Evolutionary conservation across 108 stramenopile species (phyloP).

Genomic region (Cyclotella sp.): DNA sequence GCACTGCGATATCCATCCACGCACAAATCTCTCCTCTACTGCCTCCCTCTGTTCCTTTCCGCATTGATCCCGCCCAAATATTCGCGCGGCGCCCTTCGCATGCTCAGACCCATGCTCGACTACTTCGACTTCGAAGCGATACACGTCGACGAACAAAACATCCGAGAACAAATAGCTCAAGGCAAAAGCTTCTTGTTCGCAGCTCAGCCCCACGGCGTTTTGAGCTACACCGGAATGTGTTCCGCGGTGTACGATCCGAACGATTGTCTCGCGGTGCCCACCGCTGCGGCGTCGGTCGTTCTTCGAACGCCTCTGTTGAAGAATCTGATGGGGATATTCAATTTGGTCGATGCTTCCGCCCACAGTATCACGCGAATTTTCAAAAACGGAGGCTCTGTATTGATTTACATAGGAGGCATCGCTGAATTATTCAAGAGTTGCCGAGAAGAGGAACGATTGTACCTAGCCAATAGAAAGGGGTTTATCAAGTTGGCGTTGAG

Average conservation of each 20-base stretch:
- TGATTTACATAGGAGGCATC: constrained; percentile 85
- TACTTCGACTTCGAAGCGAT: constrained; percentile 77
- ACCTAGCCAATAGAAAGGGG: constrained; percentile 75
- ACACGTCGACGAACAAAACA: constrained; percentile 51
- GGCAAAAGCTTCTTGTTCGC: constrained; percentile 48
- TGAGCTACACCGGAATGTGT: constrained; percentile 49
- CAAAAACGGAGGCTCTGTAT: constrained; percentile 47
- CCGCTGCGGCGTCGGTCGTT: constrained; percentile 59
- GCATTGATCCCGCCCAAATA: constrained; percentile 29
- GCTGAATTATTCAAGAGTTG: constrained; percentile 86
- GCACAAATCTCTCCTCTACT: constrained; percentile 23
- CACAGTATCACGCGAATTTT: constrained; percentile 40
- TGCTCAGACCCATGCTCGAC: constrained; percentile 54
- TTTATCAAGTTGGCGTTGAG: constrained; percentile 84
- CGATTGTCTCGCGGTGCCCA: constrained; percentile 31
- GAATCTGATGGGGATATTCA: constrained; percentile 82
- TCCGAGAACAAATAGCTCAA: constrained; percentile 19
- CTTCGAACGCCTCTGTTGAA: constrained; percentile 66
- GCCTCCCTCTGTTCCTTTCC: constrained; percentile 49
- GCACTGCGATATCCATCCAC: constrained; percentile 35
- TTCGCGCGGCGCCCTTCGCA: constrained; percentile 24
- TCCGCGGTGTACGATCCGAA: constrained; percentile 30
- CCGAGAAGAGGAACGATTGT: constrained; percentile 63
- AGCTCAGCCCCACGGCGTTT: constrained; percentile 71
- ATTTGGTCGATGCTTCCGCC: constrained; percentile 66